Evolutionary conservation across 2,329 filamentous ascomycete genomes (phyloP).

Genomic region (Fusarium camptoceras): DNA sequence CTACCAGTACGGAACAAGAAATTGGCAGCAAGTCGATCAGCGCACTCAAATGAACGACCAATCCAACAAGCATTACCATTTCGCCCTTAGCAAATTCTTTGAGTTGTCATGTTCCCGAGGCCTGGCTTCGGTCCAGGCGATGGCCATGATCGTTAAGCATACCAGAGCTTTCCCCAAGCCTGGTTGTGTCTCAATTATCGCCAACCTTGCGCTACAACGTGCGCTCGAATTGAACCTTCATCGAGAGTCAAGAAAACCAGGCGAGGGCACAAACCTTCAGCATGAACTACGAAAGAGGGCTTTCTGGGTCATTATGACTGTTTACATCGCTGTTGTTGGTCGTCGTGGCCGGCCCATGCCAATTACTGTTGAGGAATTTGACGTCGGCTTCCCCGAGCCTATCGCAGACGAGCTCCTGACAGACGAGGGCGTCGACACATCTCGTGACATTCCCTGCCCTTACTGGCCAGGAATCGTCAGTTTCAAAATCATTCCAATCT

Average conservation of each 20-base stretch:
- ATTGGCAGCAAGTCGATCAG: slow-evolving; percentile 66
- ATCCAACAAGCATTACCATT: slow-evolving; percentile 84
- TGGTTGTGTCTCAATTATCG: slow-evolving; percentile 77
- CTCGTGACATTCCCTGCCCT: slow-evolving; percentile 68
- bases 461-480: slow-evolving; percentile 75
- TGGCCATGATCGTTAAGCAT: slow-evolving; percentile 78
- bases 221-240: slow-evolving; percentile 83
- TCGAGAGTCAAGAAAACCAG: slow-evolving; percentile 68
- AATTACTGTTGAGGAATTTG: slow-evolving; percentile 78
- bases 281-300: slow-evolving; percentile 81
- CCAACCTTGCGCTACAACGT: slow-evolving; percentile 71
- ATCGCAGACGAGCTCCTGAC: slow-evolving; percentile 77
- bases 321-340: slow-evolving; percentile 77
- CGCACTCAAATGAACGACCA: slow-evolving; percentile 69
- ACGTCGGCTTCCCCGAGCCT: slow-evolving; percentile 79
- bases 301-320: slow-evolving; percentile 78
- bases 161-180: slow-evolving; percentile 84
- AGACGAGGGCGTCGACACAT: slow-evolving; percentile 70
- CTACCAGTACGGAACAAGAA: slow-evolving; percentile 80
- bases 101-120: slow-evolving; percentile 71
- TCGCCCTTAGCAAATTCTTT: slow-evolving; percentile 75
- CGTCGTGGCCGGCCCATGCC: slow-evolving; percentile 83
- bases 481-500: slow-evolving; percentile 73
- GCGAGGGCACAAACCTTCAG: slow-evolving; percentile 66
- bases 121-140: slow-evolving; percentile 76